Evolutionary conservation across 2,329 filamentous ascomycete genomes (phyloP), one percentile per base, ranked within the genome.

Genomic region (Alternaria infectoria): DNA sequence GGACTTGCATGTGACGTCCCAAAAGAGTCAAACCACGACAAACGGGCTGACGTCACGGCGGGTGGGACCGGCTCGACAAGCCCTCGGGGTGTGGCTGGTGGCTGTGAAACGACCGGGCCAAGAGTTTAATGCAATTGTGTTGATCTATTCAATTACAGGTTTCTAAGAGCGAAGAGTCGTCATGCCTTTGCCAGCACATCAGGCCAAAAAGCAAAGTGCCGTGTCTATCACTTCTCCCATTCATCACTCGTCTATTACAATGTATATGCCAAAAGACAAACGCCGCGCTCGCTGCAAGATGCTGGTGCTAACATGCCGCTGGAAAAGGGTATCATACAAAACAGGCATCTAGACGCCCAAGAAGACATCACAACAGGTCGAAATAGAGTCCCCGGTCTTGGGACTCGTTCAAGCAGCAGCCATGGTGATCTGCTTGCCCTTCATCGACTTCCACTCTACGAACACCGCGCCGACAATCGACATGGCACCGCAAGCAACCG

Each of bases 401-500:
- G 28, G 57, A 23, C 49, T 10, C 43, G 9, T 5, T 40, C 68
- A 78, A 25, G 76, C 76, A 43, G 74, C 76, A 45, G 65, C 69
- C 77, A 78, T 77, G 67, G 80, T 75, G 54, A 83, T 78, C 68
- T 82, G 80, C 73, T 82, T 81, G 71, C 86, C 87, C 82, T 91
- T 91, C 72, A 92, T 88, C 67, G 82, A 89, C 75, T 83, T 86
- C 89, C 89, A 92, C 79, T 91, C 86, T 68, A 91, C 85, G 7
- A 81, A 79, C 1, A 83, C 69, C 0, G 85, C 82, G 0, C 87
- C 89, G 8, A 90, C 40, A 13, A 90, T 81, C 5, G 83, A 85
- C 9, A 89, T 59, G 8, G 81, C 81, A 0, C 84, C 82, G 71
- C 89, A 80, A 2, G 86, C 84, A 8, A 90, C 80, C 2, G 83